Percentiles rank a stretch among this genome's conserved stretches.
phyloP scores from a whole-genome alignment of 345 rosid species.

The Cardiospermum halicacabum region DNA sequence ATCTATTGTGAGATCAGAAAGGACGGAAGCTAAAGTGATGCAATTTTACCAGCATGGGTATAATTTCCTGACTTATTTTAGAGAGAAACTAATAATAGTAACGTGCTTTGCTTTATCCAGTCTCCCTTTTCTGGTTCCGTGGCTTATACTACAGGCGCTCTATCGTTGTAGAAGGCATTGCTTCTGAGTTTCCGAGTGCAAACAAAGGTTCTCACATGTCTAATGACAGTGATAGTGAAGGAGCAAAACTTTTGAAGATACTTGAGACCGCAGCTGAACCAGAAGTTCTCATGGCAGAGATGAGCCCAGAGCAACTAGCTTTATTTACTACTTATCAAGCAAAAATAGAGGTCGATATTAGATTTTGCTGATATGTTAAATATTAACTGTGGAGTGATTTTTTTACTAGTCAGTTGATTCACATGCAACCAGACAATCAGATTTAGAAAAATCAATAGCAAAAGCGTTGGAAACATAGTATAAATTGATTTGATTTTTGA shows the following conservation, averaged over 20 bases:
- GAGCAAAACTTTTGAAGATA: constrained; percentile 64
- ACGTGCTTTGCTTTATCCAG: neutral
- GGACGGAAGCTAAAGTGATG: constrained; percentile 56
- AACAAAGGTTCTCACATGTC: constrained; percentile 30
- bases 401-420: constrained; percentile 24
- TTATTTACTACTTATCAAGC: constrained; percentile 62
- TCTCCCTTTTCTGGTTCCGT: too few relatives aligned
- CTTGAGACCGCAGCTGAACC: constrained; percentile 90
- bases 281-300: constrained; percentile 89
- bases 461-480: constrained; percentile 68
- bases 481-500: too few relatives aligned
- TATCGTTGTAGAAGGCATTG: constrained; percentile 54
- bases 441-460: constrained; percentile 59
- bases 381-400: constrained; percentile 11
- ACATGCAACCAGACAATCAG: constrained; percentile 58
- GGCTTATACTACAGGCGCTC: constrained; percentile 53
- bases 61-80: constrained; percentile 9
- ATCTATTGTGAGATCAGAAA: constrained; percentile 83
- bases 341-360: constrained; percentile 62
- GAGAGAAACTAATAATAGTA: constrained; percentile 19
- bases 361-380: constrained; percentile 7
- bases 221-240: constrained; percentile 70
- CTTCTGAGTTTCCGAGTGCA: constrained; percentile 59
- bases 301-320: constrained; percentile 78
- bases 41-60: constrained; percentile 50